Percentiles rank a stretch among this genome's conserved stretches.
Conservation (phyloP, 2,329 filamentous ascomycete species). For the Alternaria infectoria region DNA sequence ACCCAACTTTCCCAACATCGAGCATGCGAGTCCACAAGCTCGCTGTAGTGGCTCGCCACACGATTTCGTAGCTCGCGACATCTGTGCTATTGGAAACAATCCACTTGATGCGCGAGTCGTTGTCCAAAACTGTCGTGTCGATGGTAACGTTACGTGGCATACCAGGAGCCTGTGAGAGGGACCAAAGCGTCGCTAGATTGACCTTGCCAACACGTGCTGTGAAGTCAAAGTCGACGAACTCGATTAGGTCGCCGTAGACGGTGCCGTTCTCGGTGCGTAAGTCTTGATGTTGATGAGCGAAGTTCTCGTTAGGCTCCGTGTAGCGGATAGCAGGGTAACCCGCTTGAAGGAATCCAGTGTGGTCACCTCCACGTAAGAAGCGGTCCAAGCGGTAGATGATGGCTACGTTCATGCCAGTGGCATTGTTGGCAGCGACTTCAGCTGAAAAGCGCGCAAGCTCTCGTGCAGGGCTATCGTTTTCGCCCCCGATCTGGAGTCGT, state of each 20-base stretch:
- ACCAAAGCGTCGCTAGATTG: constrained; percentile 63
- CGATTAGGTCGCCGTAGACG: constrained; percentile 62
- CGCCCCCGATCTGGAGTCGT: constrained; percentile 52
- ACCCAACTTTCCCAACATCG: constrained; percentile 57
- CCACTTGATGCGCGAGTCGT: constrained; percentile 61
- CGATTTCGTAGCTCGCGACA: constrained; percentile 60
- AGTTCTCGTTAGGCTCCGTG: constrained; percentile 65
- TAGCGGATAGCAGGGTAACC: constrained; percentile 63
- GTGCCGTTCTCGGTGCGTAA: constrained; percentile 57
- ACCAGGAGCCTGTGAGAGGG: constrained; percentile 59
- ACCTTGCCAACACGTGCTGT: constrained; percentile 61
- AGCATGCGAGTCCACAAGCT: constrained; percentile 59
- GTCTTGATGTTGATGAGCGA: constrained; percentile 64
- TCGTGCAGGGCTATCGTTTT: constrained; percentile 63
- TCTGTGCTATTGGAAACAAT: constrained; percentile 47
- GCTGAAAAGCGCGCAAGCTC: constrained; percentile 62
- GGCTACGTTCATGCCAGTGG: constrained; percentile 62
- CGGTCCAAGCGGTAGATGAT: constrained; percentile 64
- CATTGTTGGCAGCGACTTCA: constrained; percentile 60
- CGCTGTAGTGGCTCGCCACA: constrained; percentile 61
- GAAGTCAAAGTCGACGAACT: constrained; percentile 65
- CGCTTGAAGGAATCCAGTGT: constrained; percentile 61
- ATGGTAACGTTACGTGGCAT: constrained; percentile 58
- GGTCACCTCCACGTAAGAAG: constrained; percentile 64
- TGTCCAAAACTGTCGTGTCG: constrained; percentile 55